These are phyloP conservation scores for Dichotomocladium elegans DNA, from an alignment of 371 early-diverging fungal species.

Conservation along the genomic window DNA sequence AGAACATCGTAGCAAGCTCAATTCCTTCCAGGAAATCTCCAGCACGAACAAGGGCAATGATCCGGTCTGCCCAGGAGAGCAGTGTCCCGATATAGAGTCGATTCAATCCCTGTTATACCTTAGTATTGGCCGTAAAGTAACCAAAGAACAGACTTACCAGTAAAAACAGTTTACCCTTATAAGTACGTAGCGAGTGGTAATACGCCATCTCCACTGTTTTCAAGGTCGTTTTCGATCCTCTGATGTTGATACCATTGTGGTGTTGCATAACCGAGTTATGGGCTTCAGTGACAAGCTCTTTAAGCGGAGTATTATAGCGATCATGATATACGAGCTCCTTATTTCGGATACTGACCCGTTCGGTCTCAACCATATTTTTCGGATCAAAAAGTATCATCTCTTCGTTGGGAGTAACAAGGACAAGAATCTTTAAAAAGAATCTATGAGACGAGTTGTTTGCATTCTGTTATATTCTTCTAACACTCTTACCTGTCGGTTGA, in stretches of 20 bases:
- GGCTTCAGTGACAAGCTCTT: conserved; percentile 19
- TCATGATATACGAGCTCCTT: conserved; percentile 67
- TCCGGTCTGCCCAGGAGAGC: conserved; percentile 75
- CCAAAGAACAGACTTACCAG: conserved; percentile 10
- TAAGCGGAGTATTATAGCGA: conserved; percentile 47
- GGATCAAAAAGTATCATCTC: conserved; percentile 71
- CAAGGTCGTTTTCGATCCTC: conserved; percentile 9
- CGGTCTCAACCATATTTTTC: conserved; percentile 56
- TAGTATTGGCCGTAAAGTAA: background rate
- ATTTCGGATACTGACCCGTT: conserved; percentile 51
- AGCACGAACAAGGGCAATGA: conserved; percentile 63
- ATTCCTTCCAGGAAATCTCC: conserved; percentile 76
- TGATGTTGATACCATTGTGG: conserved; percentile 1
- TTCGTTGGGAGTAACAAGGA: conserved; percentile 62
- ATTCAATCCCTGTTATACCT: conserved; percentile 63
- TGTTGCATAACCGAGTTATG: conserved; percentile 4
- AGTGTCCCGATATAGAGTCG: conserved; percentile 65
- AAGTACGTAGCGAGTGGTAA: conserved; percentile 60
- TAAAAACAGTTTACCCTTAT: conserved; percentile 47
- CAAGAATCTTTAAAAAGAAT: conserved; percentile 46
- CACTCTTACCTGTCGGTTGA: conserved; percentile 60
- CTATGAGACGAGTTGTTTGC: background rate
- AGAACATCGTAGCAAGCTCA: conserved; percentile 61
- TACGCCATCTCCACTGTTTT: conserved; percentile 67
- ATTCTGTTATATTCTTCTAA: background rate